phyloP scores from a whole-genome alignment of 140 eudicot species.

The Oenanthe javanica region DNA sequence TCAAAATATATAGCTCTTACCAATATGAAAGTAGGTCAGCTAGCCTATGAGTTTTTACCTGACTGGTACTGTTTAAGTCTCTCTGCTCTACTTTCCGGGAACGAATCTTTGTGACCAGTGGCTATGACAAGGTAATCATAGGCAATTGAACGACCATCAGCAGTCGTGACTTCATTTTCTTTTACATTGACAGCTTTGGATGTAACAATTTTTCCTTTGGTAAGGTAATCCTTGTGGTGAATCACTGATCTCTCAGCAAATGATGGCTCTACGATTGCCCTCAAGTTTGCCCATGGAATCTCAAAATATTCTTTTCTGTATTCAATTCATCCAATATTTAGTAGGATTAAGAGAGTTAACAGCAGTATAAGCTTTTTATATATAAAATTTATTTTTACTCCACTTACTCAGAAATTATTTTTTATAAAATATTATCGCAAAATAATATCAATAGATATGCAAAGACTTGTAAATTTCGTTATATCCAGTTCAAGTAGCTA shows the following conservation, averaged over 20 bases:
- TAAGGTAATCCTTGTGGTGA: constrained; percentile 57
- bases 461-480: not conserved
- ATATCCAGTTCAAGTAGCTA: not conserved
- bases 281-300: constrained; percentile 87
- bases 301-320: constrained; percentile 84
- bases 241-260: constrained; percentile 76
- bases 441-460: not conserved
- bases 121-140: constrained; percentile 85
- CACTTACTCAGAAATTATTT: not conserved
- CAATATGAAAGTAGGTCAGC: not conserved
- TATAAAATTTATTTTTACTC: not conserved
- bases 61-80: constrained; percentile 56
- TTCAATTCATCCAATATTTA: not conserved
- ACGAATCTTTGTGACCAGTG: constrained; percentile 56
- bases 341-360: not conserved
- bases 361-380: not conserved
- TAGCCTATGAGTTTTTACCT: constrained; percentile 34
- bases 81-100: constrained; percentile 48
- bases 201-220: constrained; percentile 45
- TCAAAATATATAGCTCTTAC: not conserved
- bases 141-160: constrained; percentile 51
- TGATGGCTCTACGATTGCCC: constrained; percentile 79
- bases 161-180: constrained; percentile 44
- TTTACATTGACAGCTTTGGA: constrained; percentile 47
- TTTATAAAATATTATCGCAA: not conserved